Conservation (phyloP, 169 alveolate species). For the Miamiensis avidus region DNA sequence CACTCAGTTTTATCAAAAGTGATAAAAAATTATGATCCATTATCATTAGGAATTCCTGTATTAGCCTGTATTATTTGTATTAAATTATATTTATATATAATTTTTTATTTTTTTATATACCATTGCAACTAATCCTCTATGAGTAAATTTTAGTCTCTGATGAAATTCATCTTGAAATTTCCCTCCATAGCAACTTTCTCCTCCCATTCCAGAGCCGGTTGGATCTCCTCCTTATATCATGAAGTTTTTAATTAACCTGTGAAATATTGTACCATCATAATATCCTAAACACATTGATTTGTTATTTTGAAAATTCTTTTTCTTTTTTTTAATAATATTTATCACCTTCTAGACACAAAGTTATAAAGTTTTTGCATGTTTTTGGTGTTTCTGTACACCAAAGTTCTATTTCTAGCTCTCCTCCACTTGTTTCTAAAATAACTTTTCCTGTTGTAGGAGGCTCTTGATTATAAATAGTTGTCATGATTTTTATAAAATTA, state of each 20-base stretch:
- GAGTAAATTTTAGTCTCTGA: constrained; percentile 88
- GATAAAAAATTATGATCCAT: constrained; percentile 88
- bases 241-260: constrained; percentile 94
- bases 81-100: constrained; percentile 54
- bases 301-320: too few relatives aligned
- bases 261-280: constrained; percentile 86
- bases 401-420: constrained; percentile 91
- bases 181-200: constrained; percentile 95
- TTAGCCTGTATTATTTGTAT: constrained; percentile 12
- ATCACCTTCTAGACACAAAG: constrained; percentile 77
- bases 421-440: constrained; percentile 89
- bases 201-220: constrained; percentile 98
- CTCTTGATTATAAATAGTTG: constrained; percentile 4
- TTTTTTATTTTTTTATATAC: constrained; percentile 49
- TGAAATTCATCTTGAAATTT: constrained; percentile 97
- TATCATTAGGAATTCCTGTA: constrained; percentile 58
- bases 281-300: constrained; percentile 63
- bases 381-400: constrained; percentile 93
- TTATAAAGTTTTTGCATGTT: constrained; percentile 89
- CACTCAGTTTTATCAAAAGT: constrained; percentile 89
- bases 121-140: constrained; percentile 85
- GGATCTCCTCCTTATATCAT: constrained; percentile 99
- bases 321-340: too few relatives aligned
- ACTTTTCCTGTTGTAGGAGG: constrained; percentile 94
- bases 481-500: too few relatives aligned